Conservation (phyloP, 2,329 filamentous ascomycete species). For the Pseudogymnoascus pannorum region DNA sequence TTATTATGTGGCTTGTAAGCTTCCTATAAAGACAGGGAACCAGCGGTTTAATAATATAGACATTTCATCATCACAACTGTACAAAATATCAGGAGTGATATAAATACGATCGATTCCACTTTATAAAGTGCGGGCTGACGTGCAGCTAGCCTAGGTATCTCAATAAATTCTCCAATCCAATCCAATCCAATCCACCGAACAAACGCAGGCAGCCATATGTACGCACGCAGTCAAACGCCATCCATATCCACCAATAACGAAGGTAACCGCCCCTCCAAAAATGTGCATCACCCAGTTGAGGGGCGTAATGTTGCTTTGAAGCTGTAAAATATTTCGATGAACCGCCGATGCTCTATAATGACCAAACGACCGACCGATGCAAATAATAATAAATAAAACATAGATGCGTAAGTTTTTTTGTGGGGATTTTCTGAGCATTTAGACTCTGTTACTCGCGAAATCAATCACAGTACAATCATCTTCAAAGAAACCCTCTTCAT, state of each 20-base stretch:
- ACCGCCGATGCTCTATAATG: constrained; percentile 1
- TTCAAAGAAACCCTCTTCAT: constrained; percentile 77
- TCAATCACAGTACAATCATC: constrained; percentile 89
- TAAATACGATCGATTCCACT: not conserved
- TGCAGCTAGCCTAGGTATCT: constrained; percentile 6
- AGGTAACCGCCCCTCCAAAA: not conserved
- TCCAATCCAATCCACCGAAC: not conserved
- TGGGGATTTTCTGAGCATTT: constrained; percentile 11
- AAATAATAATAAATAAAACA: not conserved
- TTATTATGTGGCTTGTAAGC: constrained; percentile 2
- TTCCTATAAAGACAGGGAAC: not conserved
- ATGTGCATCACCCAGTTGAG: constrained; percentile 7
- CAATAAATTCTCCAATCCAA: constrained; percentile 5
- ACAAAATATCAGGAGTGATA: not conserved
- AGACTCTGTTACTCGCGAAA: constrained; percentile 68
- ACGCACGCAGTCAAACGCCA: constrained; percentile 6
- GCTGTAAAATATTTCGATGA: constrained; percentile 7
- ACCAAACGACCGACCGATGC: constrained; percentile 6
- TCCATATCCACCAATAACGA: not conserved
- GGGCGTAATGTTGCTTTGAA: constrained; percentile 1
- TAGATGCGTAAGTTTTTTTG: constrained; percentile 7
- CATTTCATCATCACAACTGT: not conserved
- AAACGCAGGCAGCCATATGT: constrained; percentile 8
- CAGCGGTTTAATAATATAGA: not conserved
- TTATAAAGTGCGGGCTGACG: not conserved